Evolutionary conservation across 2,329 filamentous ascomycete species (phyloP), one percentile per base, ranked within the genome.

Genomic region (Alternaria infectoria): DNA sequence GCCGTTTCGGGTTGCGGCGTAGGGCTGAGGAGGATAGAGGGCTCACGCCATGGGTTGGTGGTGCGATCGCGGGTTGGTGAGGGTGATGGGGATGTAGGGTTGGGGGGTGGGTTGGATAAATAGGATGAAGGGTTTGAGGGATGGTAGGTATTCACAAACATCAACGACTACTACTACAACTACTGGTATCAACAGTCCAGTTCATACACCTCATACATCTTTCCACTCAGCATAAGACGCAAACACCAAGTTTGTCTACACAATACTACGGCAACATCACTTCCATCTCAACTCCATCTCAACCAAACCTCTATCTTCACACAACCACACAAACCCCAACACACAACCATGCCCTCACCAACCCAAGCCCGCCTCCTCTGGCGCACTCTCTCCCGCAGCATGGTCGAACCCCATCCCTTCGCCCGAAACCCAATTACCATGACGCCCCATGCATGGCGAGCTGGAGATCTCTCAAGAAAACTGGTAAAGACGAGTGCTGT

Each of bases 361-460:
- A 77, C 74, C 26, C 72, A 71, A 62, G 67, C 68, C 56, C 73
- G 75, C 63, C 50, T 66, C 59, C 74, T 79, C 67, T 69, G 78
- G 67, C 74, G 76, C 67, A 69, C 66, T 56, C 71, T 75, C 19
- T 62, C 77, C 23, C 71, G 71, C 62, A 69, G 74, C 64, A 74
- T 79, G 66, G 71, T 74, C 4, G 78, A 80, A 54, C 73, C 77
- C 2, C 78, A 80, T 65, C 78, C 78, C 6, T 76, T 76, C 59
- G 72, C 70, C 6, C 74, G 78, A 47, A 74, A 74, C 62, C 75
- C 77, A 1, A 56, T 72, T 2, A 68, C 71, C 57, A 62, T 67
- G 26, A 43, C 66, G 26, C 59, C 76, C 1, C 75, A 78, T 26
- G 44, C 74, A 10, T 70, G 74, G 43, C 67, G 72, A 43, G 74